Evolutionary conservation across 1,139 yeast genomes (phyloP).

Genomic region (Blastobotrys serpentis): DNA sequence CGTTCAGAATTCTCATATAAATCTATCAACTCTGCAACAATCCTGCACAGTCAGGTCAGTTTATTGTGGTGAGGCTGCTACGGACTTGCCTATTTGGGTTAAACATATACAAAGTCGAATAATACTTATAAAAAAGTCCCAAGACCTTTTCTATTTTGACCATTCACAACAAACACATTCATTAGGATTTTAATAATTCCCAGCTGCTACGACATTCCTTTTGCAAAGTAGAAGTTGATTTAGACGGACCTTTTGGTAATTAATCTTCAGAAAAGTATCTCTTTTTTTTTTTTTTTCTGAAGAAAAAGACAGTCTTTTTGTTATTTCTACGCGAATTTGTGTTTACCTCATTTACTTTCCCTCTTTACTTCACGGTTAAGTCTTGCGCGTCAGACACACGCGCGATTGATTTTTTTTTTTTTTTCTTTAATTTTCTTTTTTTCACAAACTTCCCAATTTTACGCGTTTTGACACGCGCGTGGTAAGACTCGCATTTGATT

Average conservation of each 20-base stretch:
- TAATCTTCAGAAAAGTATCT: no score
- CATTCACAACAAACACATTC: background rate
- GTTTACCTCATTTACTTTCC: background rate
- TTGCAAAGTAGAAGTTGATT: background rate
- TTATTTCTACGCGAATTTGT: background rate
- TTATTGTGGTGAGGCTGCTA: no score
- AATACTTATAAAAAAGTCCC: background rate
- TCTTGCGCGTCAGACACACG: slow-evolving; percentile 2
- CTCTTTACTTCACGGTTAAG: background rate
- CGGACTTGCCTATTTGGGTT: background rate
- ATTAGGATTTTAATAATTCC: background rate
- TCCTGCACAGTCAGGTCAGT: no score
- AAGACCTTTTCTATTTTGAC: background rate
- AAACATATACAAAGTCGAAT: background rate
- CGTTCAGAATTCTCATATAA: no score
- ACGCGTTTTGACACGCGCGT: slow-evolving; percentile 2
- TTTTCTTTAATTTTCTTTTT: background rate
- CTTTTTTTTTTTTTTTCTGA: no score
- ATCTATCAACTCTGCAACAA: no score
- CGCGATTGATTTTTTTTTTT: slow-evolving; percentile 4
- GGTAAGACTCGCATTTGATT: background rate
- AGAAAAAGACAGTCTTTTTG: background rate
- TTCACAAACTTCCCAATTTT: background rate
- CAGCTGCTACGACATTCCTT: background rate
- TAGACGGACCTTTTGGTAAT: no score